A percentile compares a stretch with the other conserved stretches of the same genome.
These are phyloP conservation scores for Botrytis elliptica DNA, from an alignment of 2,329 filamentous ascomycete species.

Conservation along the genomic window DNA sequence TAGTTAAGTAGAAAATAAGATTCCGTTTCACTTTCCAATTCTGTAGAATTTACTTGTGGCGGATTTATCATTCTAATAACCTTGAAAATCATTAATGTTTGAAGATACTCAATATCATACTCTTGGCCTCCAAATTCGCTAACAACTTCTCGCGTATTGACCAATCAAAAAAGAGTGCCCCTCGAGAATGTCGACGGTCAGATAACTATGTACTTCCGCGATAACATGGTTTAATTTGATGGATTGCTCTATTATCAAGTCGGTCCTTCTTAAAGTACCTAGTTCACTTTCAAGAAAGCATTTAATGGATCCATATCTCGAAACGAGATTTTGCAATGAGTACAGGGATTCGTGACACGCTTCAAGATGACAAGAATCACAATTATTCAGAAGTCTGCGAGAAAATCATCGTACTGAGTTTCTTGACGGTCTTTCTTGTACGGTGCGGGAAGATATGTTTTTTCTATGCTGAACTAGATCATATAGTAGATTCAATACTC, in stretches of 20 bases:
- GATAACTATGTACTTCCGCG: not conserved
- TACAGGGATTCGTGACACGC: not conserved
- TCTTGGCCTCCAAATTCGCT: not conserved
- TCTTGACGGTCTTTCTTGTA: accelerated
- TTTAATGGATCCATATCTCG: no score
- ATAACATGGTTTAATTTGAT: not conserved
- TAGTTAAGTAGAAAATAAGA: not conserved
- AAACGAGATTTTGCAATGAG: accelerated
- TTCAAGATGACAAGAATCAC: not conserved
- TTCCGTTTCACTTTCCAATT: not conserved
- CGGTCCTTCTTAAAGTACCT: no score
- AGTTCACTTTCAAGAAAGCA: no score
- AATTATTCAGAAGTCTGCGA: not conserved
- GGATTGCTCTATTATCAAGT: no score
- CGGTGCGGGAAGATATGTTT: no score
- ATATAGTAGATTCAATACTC: not conserved
- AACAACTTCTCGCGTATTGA: not conserved
- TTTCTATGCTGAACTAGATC: no score
- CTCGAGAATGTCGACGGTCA: not conserved
- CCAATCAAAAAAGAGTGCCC: not conserved
- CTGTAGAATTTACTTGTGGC: not conserved
- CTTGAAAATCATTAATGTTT: not conserved
- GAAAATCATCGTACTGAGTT: not conserved
- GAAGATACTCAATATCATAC: not conserved
- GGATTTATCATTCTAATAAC: not conserved